phyloP scores from a whole-genome alignment of 768 basidiomycete species.

The Boletus rex-veris region DNA sequence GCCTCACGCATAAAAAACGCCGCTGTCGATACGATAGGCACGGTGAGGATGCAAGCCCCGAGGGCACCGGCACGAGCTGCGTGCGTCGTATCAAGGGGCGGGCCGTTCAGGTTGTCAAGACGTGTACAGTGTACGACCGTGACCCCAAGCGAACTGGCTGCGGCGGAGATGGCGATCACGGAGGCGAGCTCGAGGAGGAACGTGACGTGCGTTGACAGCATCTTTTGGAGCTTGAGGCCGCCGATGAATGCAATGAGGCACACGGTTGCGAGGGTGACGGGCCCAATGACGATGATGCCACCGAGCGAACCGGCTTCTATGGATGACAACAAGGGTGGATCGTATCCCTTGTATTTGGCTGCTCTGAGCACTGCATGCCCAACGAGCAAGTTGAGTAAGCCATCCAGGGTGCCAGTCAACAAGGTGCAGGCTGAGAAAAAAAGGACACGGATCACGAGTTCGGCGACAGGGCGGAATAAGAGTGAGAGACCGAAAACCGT shows the following conservation, averaged over 20 bases:
- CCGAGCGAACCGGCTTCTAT: conserved; percentile 13
- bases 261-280: conserved; percentile 1
- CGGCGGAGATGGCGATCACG: conserved; percentile 10
- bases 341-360: conserved; percentile 10
- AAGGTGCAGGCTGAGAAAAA: conserved; percentile 2
- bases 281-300: conserved; percentile 10
- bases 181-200: conserved; percentile 11
- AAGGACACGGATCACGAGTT: conserved; percentile 7
- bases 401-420: conserved; percentile 5
- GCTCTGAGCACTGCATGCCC: conserved; percentile 14
- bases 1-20: not conserved
- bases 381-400: conserved; percentile 8
- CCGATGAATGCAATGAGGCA: conserved; percentile 5
- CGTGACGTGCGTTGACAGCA: not conserved
- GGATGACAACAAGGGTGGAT: conserved; percentile 2
- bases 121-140: not conserved
- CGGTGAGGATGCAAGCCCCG: conserved; percentile 8
- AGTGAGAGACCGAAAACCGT: conserved; percentile 9
- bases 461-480: conserved; percentile 8
- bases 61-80: conserved; percentile 15
- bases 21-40: conserved; percentile 7
- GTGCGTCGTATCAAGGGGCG: conserved; percentile 5
- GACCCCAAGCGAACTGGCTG: conserved; percentile 10
- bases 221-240: not conserved
- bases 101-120: not conserved